Conservation (phyloP, 2,329 filamentous ascomycete species). For the Apiospora malaysiana region DNA sequence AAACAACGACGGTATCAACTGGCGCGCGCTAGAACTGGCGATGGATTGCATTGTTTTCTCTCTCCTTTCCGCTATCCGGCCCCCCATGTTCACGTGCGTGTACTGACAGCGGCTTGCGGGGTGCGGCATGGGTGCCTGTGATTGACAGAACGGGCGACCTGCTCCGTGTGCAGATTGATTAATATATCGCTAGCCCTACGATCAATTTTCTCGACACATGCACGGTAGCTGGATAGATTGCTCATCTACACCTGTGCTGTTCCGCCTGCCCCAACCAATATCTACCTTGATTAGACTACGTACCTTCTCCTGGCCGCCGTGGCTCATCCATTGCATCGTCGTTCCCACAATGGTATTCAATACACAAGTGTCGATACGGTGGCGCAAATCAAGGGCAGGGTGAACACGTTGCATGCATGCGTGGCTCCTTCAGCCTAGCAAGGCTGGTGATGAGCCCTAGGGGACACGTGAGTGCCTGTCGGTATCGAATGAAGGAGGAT, state of each 20-base stretch:
- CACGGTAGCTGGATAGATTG: background rate
- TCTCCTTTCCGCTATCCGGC: background rate
- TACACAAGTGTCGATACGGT: background rate
- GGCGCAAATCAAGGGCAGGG: background rate
- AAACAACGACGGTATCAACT: slow-evolving; percentile 10
- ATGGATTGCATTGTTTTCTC: background rate
- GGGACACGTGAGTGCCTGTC: background rate
- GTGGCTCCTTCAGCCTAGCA: background rate
- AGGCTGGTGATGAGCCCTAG: background rate
- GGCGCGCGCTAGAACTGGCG: background rate
- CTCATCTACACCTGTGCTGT: background rate
- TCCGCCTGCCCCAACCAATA: background rate
- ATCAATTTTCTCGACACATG: background rate
- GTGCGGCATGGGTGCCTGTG: background rate
- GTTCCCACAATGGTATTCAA: background rate
- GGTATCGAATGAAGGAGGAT: slow-evolving; percentile 4
- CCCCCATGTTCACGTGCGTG: background rate
- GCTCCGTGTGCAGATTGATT: background rate
- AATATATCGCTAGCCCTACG: background rate
- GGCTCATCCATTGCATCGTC: background rate
- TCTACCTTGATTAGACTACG: background rate
- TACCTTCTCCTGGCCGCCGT: background rate
- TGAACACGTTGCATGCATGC: background rate
- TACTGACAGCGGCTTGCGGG: background rate
- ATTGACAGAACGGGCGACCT: background rate